phyloP scores from a whole-genome alignment of 169 alveolate genomes.

The Plasmodium vinckei region DNA sequence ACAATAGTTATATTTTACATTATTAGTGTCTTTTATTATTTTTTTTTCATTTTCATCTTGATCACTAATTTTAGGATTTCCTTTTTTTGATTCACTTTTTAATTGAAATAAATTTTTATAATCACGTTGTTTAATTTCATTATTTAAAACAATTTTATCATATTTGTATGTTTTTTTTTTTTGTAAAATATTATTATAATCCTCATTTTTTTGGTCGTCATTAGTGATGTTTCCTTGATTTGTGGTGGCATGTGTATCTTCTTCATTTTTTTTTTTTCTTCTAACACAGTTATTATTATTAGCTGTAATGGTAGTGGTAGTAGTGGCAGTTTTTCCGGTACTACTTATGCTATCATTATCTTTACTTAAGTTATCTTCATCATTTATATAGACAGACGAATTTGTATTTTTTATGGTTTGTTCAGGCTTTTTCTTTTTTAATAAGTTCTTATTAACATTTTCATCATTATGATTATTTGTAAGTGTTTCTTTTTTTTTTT shows the following conservation, averaged over 20 bases:
- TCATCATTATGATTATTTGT: conserved; percentile 1
- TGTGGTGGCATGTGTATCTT: neutral
- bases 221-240: neutral
- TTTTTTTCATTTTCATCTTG: conserved; percentile 4
- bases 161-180: neutral
- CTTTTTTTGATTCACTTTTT: too few relatives aligned
- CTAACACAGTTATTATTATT: conserved; percentile 1
- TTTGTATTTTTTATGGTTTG: neutral
- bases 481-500: conserved; percentile 13
- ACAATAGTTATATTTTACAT: conserved; percentile 3
- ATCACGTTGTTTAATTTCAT: too few relatives aligned
- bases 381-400: neutral
- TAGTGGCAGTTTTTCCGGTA: neutral
- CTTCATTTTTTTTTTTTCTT: conserved; percentile 2
- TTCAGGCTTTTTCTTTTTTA: conserved; percentile 4
- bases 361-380: neutral
- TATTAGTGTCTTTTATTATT: neutral
- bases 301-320: neutral
- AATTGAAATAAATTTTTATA: too few relatives aligned
- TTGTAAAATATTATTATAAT: neutral
- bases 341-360: neutral
- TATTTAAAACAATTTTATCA: neutral
- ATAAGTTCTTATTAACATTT: neutral
- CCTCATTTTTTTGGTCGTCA: neutral
- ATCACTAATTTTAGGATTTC: too few relatives aligned